Evolutionary conservation across 2,329 filamentous ascomycete species (phyloP).

Genomic region (Aspergillus sojae): DNA sequence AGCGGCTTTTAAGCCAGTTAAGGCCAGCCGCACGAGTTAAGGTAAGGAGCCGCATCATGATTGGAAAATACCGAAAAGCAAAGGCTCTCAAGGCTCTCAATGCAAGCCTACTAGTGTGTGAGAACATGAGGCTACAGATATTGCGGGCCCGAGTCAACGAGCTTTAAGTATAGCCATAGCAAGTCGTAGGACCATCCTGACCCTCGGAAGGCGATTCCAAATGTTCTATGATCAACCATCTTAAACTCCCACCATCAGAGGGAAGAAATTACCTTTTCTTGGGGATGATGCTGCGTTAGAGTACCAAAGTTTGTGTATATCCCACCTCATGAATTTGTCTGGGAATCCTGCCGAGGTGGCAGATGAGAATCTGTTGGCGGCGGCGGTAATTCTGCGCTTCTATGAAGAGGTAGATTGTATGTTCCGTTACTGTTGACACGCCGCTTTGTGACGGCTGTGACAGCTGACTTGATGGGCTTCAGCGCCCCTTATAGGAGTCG

Average conservation of each 20-base stretch:
- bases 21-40: not conserved
- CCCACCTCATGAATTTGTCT: conserved; percentile 37
- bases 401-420: conserved; percentile 46
- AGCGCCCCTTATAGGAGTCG: conserved; percentile 24
- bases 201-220: not conserved
- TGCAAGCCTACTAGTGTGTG: not conserved
- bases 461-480: not conserved
- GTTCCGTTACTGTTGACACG: not conserved
- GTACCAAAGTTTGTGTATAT: conserved; percentile 45
- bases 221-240: not conserved
- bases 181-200: not conserved
- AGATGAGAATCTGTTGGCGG: conserved; percentile 36
- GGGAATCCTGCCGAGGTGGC: conserved; percentile 3
- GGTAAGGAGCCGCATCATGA: not conserved
- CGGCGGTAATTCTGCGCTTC: conserved; percentile 45
- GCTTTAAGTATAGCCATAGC: not conserved
- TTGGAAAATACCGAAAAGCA: not conserved
- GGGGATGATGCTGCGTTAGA: conserved; percentile 36
- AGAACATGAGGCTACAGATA: no score
- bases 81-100: not conserved
- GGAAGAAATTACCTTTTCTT: conserved; percentile 26
- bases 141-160: not conserved
- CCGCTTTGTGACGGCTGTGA: no score
- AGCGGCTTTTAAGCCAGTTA: not conserved
- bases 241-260: not conserved